Base-by-base conservation (phyloP, 352 stramenopile species). In the Peronosclerospora sorghi region DNA sequence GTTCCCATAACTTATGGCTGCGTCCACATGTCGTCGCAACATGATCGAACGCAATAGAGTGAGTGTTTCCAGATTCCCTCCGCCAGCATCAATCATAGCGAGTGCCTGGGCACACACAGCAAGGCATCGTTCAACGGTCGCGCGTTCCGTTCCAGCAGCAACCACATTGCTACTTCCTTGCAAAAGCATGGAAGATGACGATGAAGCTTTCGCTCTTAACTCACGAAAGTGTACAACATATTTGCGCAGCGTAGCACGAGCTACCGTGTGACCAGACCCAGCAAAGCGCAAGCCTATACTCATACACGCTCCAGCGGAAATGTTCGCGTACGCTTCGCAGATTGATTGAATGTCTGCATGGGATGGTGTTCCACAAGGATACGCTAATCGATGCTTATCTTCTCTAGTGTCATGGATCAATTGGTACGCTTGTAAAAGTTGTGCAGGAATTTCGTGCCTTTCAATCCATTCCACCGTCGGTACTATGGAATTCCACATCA, bases 11-110 rank as follows among this genome's bases (percentile, higher is more conserved):
- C 78, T 92, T 26, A 97, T 80, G 37, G 86, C 73, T 2, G 59
- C 45, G 30, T 93, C 77, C 3, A 83, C 68, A n/a, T 73, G 73
- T 51, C 89, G 78, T 1, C 78, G 68, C 35, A 93, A 39, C 20
- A 81, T 86, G 45, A 89, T 55, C 2, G 78, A 83, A 9, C 96
- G 93, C 29, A 98, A 68, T 2, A 98, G 35, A 24, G 81, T 68
- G 18, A 99, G 64, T 7, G 86, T 94, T 54, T 97, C 83, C 8
- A 98, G 46, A 54, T 98, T 81, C 6, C 96, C 96, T 12, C 84
- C 97, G 19, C 96, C 96, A 35, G 95, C 88, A 59, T 98, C 95
- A 15, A 98, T 89, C 41, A 98, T 82, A 8, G 87, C 89, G 15
- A 98, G 67, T 15, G 88, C 78, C 38, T 98, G 82, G 1, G 91